Conservation (phyloP, 2,329 filamentous ascomycete genomes). For the Colletotrichum higginsianum region DNA sequence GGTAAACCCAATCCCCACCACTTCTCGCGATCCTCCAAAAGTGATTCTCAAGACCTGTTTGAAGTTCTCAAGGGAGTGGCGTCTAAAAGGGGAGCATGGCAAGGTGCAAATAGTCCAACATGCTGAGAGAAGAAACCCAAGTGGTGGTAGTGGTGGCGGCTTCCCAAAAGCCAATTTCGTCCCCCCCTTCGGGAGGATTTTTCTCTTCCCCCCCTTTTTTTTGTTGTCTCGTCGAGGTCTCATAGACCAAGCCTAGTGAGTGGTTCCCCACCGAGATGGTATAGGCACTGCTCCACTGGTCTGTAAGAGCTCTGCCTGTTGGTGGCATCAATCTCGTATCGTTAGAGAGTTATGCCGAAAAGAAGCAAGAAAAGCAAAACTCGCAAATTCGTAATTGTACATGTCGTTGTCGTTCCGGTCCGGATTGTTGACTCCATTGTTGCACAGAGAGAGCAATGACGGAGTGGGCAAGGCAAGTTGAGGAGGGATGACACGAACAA, state of each 20-base stretch:
- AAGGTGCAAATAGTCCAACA: constrained; percentile 9
- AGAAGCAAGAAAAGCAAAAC: neutral
- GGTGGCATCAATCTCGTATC: neutral
- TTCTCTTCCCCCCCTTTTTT: too few species aligned
- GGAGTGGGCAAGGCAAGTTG: neutral
- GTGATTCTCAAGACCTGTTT: neutral
- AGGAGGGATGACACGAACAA: neutral
- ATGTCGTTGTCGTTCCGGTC: neutral
- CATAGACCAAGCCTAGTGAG: neutral
- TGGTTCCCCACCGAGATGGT: neutral
- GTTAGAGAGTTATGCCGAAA: neutral
- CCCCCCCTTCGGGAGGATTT: too few species aligned
- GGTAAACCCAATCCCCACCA: neutral
- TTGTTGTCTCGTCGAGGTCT: neutral
- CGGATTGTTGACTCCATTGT: neutral
- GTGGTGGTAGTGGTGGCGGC: neutral
- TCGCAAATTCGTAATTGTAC: neutral
- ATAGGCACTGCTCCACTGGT: neutral
- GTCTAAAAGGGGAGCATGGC: neutral
- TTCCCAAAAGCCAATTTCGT: neutral
- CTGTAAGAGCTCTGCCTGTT: neutral
- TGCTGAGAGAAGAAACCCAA: constrained; percentile 6
- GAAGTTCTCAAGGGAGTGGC: neutral
- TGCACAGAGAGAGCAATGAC: neutral
- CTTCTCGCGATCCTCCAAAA: neutral